Evolutionary conservation across 345 rosid genomes (phyloP).

Genomic region (Noccaea caerulescens): DNA sequence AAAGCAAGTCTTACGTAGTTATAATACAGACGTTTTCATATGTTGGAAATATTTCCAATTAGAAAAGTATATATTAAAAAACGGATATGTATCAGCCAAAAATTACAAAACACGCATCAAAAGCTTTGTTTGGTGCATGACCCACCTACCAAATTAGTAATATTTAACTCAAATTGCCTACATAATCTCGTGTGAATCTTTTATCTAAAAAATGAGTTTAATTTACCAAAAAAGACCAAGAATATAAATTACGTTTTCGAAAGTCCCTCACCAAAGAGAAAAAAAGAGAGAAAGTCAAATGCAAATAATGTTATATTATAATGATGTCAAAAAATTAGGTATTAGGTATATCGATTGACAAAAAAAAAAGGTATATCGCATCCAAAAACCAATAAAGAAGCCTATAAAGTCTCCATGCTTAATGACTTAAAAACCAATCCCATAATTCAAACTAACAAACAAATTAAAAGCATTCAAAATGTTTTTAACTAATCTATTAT

Average conservation of each 20-base stretch:
- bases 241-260: conserved; percentile 1
- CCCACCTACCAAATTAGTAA: conserved; percentile 28
- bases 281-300: conserved; percentile 13
- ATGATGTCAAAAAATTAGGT: conserved; percentile 36
- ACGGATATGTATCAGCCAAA: neutral
- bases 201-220: conserved; percentile 7
- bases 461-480: neutral
- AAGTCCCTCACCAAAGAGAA: neutral
- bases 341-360: conserved; percentile 36
- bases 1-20: conserved; percentile 29
- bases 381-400: conserved; percentile 3
- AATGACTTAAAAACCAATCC: conserved; percentile 4
- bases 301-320: conserved; percentile 13
- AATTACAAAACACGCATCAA: conserved; percentile 39
- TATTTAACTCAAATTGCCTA: neutral
- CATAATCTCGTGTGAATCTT: conserved; percentile 11
- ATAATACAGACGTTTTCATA: neutral
- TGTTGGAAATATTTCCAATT: neutral
- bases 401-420: conserved; percentile 8
- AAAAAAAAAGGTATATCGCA: conserved; percentile 33
- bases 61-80: conserved; percentile 1
- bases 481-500: conserved; percentile 12
- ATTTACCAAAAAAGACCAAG: neutral
- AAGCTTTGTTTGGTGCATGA: conserved; percentile 40
- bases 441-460: conserved; percentile 9